These are phyloP conservation scores for Melampsora americana DNA, from an alignment of 1,284 basidiomycete species.

Conservation along the genomic window DNA sequence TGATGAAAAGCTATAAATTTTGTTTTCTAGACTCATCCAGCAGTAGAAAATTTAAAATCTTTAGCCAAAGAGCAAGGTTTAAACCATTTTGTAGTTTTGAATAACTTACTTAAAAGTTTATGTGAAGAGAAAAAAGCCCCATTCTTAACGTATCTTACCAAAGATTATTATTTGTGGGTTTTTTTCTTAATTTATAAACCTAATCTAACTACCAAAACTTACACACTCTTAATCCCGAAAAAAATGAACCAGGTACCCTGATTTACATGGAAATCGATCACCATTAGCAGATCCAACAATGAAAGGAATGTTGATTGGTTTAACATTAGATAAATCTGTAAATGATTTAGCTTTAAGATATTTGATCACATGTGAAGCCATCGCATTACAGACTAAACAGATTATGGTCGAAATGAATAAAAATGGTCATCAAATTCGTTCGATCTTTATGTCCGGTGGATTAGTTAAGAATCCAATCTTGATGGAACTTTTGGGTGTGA, in stretches of 20 bases:
- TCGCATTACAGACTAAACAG: constrained; percentile 90
- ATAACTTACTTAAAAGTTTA: constrained; percentile 49
- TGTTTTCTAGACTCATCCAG: constrained; percentile 53
- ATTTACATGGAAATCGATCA: constrained; percentile 75
- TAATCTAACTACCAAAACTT: background rate
- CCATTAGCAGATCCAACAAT: constrained; percentile 90
- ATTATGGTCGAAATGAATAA: constrained; percentile 88
- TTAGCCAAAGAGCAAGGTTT: constrained; percentile 47
- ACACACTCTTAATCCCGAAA: background rate
- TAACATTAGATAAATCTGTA: constrained; percentile 74
- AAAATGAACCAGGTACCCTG: constrained; percentile 25
- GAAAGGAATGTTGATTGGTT: constrained; percentile 84
- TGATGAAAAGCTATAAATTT: background rate
- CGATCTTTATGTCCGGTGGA: constrained; percentile 77
- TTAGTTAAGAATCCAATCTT: constrained; percentile 52
- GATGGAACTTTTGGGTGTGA: constrained; percentile 45
- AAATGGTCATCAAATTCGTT: constrained; percentile 76
- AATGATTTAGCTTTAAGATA: constrained; percentile 84
- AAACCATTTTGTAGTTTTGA: constrained; percentile 49
- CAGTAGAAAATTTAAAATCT: constrained; percentile 47
- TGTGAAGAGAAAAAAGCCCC: constrained; percentile 44
- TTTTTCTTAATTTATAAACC: constrained; percentile 26
- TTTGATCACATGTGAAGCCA: constrained; percentile 85
- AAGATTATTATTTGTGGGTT: constrained; percentile 52
- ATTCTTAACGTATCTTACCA: constrained; percentile 50